These are phyloP conservation scores for Pythium dissotocum DNA, from an alignment of 352 stramenopile species.

Conservation along the genomic window DNA sequence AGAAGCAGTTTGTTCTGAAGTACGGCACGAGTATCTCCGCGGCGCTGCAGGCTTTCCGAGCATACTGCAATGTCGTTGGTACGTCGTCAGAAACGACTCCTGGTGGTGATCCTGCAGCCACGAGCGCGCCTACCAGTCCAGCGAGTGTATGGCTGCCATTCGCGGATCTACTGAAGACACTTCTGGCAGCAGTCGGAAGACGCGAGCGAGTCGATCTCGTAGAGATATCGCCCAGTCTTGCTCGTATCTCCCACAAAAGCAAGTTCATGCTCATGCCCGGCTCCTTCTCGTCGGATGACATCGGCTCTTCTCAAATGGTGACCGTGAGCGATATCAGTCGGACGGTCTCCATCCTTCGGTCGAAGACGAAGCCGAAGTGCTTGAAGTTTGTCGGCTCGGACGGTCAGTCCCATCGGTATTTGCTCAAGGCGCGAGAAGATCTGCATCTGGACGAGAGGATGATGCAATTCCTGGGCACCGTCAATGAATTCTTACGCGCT, in stretches of 20 bases:
- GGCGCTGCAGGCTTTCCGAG: constrained; percentile 45
- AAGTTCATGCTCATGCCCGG: constrained; percentile 63
- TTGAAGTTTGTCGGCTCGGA: constrained; percentile 79
- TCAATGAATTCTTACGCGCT: constrained; percentile 69
- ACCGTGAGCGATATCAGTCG: constrained; percentile 22
- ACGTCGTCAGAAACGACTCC: constrained; percentile 4
- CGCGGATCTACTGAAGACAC: constrained; percentile 65
- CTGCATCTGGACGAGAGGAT: constrained; percentile 88
- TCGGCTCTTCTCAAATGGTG: constrained; percentile 4
- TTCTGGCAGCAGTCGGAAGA: constrained; percentile 42
- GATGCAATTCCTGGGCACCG: constrained; percentile 86
- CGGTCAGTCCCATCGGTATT: constrained; percentile 69
- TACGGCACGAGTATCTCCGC: constrained; percentile 56
- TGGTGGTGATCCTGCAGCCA: not conserved
- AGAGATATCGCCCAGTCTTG: constrained; percentile 75
- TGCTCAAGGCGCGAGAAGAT: constrained; percentile 89
- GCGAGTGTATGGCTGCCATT: constrained; percentile 66
- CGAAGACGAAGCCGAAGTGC: constrained; percentile 88
- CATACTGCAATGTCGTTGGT: constrained; percentile 39
- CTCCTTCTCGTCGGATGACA: constrained; percentile 13
- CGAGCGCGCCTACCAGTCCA: constrained; percentile 1
- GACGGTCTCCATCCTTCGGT: constrained; percentile 62
- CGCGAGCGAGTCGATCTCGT: constrained; percentile 56
- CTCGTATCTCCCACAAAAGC: constrained; percentile 40
- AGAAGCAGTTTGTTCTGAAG: constrained; percentile 69